A percentile compares a stretch with the other conserved stretches of the same genome.
These are phyloP conservation scores for Neoboletus magnificus DNA, from an alignment of 768 basidiomycete genomes.

Conservation along the genomic window DNA sequence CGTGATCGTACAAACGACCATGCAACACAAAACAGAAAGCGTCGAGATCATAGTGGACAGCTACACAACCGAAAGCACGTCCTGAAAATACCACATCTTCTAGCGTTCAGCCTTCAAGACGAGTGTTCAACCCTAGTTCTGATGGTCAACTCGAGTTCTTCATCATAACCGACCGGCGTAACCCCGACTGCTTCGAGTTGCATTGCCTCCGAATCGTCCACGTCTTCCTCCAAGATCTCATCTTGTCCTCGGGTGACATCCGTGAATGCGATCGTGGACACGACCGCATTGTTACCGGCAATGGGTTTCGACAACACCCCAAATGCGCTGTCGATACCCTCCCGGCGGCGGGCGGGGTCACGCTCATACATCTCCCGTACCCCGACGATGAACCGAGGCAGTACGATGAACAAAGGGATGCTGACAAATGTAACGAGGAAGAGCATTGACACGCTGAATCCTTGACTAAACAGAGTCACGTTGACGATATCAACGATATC, in stretches of 20 bases:
- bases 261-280: not conserved
- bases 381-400: not conserved
- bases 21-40: not conserved
- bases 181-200: not conserved
- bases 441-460: not conserved
- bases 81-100: not conserved
- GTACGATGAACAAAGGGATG: not conserved
- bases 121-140: not conserved
- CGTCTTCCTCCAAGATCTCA: not conserved
- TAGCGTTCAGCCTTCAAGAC: too few relatives aligned
- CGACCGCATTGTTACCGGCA: not conserved
- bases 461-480: too few relatives aligned
- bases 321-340: not conserved
- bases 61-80: not conserved
- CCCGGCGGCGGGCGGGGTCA: not conserved
- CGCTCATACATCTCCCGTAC: not conserved
- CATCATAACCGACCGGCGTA: not conserved
- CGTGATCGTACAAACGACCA: not conserved
- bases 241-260: not conserved
- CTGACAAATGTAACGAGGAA: too few relatives aligned
- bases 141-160: not conserved
- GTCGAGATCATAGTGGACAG: too few relatives aligned
- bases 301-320: not conserved
- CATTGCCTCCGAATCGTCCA: not conserved
- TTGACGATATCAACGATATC: too few relatives aligned